Percentiles rank a stretch among this genome's conserved stretches.
Conservation (phyloP, 169 alveolate genomes). For the Plasmodium gonderi region DNA sequence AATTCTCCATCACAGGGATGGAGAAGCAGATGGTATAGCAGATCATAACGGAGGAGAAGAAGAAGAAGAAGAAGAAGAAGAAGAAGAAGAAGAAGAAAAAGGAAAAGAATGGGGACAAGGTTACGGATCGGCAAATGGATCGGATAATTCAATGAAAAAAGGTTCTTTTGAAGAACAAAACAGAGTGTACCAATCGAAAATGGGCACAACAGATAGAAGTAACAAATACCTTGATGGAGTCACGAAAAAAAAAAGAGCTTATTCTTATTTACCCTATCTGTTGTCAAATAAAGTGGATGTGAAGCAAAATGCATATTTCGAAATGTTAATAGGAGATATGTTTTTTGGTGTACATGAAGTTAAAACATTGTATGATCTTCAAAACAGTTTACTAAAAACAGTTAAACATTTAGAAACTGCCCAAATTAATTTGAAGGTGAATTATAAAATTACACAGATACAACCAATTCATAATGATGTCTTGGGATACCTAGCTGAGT, state of each 20-base stretch:
- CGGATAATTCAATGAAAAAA: background rate
- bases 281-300: background rate
- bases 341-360: constrained; percentile 61
- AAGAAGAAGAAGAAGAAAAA: background rate
- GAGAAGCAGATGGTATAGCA: background rate
- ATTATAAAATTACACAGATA: constrained; percentile 50
- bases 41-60: background rate
- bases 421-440: constrained; percentile 40
- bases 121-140: background rate
- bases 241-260: background rate
- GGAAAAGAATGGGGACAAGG: too few species aligned
- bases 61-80: background rate
- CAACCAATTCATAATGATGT: constrained; percentile 54
- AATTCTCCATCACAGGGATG: background rate
- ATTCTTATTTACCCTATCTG: constrained; percentile 40
- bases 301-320: constrained; percentile 30
- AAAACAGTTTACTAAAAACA: constrained; percentile 39
- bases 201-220: background rate
- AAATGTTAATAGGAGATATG: constrained; percentile 30
- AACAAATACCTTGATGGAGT: background rate
- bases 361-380: constrained; percentile 45
- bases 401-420: constrained; percentile 49
- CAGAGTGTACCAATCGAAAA: background rate
- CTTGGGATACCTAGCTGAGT: constrained; percentile 7
- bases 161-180: background rate